Evolutionary conservation across 495 filamentous ascomycete species (phyloP), one percentile per base, ranked within the genome.

Genomic region (Neurospora hispaniola): DNA sequence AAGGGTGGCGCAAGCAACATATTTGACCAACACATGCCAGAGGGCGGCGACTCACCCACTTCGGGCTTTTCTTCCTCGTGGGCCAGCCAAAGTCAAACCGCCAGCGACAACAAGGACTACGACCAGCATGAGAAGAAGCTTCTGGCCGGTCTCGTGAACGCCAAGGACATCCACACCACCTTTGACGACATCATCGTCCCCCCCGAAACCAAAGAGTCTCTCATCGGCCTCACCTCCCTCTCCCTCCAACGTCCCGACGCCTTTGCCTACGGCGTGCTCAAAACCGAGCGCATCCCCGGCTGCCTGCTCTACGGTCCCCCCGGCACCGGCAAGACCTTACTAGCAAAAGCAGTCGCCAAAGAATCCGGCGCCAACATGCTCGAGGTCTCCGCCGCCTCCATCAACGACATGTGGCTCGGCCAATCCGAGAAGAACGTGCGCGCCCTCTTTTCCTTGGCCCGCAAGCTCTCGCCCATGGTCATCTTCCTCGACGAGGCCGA

Each of bases 401-500:
- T 99, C 75, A 94, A 96, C 79, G 93, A 98, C 80, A 98, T 94
- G 90, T 99, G 92, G 77, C 93, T 98, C 9, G 96, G 96, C 42
- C 93, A 98, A 82, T 92, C 91, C 69, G 96, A 99, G 84, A 98
- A 98, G 87, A 98, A 97, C 79, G 92, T 99, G 73, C 90, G 90
- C 54, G 96, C 96, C 0, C 90, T 99, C 43, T 99, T 99, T 83
- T 90, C 88, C 2, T 84, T 99, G 0, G 96, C 96, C 3, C 91
- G 93, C 80, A 98, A 97, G 79, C 88, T 98, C 23, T 90, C 90
- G n/a, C 96, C 96, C 4, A 93, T 94, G 78, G 90, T 99, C 0
- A 92, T 99, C 31, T 99, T 99, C 83, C 93, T 99, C 75, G 96
- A 99, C 80, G 96, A 99, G 81, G 96, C 94, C 9, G 96, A 99